Percentiles rank a stretch among this genome's conserved stretches.
These are phyloP conservation scores for Cercospora sp. DNA, from an alignment of 2,329 filamentous ascomycete genomes.

Conservation along the genomic window DNA sequence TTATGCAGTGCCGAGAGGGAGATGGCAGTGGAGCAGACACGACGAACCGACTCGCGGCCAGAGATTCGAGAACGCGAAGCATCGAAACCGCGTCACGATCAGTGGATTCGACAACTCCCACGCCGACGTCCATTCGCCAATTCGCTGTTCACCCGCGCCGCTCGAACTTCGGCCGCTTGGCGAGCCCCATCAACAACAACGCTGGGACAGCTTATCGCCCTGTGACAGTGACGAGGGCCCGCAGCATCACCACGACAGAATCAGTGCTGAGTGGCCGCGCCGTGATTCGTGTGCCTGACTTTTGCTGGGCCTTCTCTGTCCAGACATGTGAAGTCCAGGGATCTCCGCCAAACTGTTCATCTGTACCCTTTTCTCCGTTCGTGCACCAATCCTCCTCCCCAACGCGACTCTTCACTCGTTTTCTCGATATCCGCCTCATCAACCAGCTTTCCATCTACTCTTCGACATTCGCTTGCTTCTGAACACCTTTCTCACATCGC, in stretches of 20 bases:
- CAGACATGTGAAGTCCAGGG: not conserved
- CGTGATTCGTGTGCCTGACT: not conserved
- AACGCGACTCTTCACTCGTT: not conserved
- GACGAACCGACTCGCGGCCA: not conserved
- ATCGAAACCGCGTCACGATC: not conserved
- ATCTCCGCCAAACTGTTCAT: not conserved
- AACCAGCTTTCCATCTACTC: not conserved
- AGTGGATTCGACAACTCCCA: not conserved
- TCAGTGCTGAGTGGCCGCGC: not conserved
- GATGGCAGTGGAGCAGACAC: not conserved
- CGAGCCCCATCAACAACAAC: not conserved
- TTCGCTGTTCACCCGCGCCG: not conserved
- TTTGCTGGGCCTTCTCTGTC: not conserved
- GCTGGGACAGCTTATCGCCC: not conserved
- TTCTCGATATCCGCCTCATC: not conserved
- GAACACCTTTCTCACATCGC: not conserved
- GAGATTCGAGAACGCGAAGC: not conserved
- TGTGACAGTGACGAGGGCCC: not conserved
- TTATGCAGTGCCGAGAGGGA: not conserved
- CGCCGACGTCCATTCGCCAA: not conserved
- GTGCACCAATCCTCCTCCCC: not conserved
- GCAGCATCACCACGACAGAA: not conserved
- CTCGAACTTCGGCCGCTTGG: slow-evolving; percentile 10
- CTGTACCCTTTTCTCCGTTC: not conserved
- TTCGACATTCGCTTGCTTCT: not conserved